Conservation (phyloP, 257 asterid species). For the Coffea eugenioides region DNA sequence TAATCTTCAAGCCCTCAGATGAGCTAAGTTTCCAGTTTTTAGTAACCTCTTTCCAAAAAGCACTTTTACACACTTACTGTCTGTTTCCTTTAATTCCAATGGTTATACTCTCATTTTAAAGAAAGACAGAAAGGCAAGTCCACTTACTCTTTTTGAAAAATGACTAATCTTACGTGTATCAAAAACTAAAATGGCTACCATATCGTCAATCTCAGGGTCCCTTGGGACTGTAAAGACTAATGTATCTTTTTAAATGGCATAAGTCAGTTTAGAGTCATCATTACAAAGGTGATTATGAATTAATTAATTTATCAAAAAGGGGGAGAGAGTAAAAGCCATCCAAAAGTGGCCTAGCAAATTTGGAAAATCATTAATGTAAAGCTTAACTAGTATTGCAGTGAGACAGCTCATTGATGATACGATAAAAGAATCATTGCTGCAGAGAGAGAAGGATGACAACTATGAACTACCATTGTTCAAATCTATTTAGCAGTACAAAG, state of each 20-base stretch:
- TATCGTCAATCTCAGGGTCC: not conserved
- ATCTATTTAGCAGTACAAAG: not conserved
- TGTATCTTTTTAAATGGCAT: not conserved
- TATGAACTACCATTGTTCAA: not conserved
- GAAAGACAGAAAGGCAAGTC: not conserved
- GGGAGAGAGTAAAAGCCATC: not conserved
- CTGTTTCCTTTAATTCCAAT: not conserved
- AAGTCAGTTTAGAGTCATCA: not conserved
- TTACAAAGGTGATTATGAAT: too few relatives aligned
- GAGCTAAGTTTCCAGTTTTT: not conserved
- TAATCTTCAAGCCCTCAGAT: not conserved
- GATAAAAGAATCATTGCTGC: not conserved
- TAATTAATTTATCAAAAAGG: too few relatives aligned
- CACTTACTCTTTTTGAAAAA: not conserved
- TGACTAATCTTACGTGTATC: too few relatives aligned
- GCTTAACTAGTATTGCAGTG: not conserved
- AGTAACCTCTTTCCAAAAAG: not conserved
- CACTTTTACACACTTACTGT: not conserved
- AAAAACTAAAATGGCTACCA: not conserved
- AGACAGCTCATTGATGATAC: not conserved
- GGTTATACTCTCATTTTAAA: not conserved
- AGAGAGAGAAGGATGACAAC: not conserved
- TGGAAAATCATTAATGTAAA: not conserved
- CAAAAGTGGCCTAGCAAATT: not conserved
- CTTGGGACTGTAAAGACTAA: not conserved